Percentiles rank a stretch among this genome's conserved stretches.
Conservation (phyloP, 768 basidiomycete species). For the Calvatia gigantea region DNA sequence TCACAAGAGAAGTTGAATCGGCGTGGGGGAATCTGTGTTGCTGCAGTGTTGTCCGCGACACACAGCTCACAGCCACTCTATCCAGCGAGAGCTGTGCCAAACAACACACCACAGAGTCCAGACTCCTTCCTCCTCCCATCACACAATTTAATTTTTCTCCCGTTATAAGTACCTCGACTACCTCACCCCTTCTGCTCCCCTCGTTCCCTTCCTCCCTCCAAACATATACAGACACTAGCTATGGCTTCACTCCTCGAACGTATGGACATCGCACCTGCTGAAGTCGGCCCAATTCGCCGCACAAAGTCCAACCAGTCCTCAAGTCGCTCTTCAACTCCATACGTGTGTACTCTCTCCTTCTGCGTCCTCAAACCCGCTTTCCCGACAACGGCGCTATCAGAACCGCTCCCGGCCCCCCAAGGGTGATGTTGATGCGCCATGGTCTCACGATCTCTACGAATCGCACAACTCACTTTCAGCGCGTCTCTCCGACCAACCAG, state of each 20-base stretch:
- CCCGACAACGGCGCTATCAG: constrained; percentile 29
- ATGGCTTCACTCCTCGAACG: constrained; percentile 64
- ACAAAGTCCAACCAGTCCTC: constrained; percentile 29
- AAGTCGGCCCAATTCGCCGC: constrained; percentile 43
- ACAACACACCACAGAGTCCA: constrained; percentile 17
- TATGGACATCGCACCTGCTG: constrained; percentile 41
- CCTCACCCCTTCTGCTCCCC: constrained; percentile 5
- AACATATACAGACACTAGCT: constrained; percentile 3
- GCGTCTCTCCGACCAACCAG: constrained; percentile 44
- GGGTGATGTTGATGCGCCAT: constrained; percentile 60
- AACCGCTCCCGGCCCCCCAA: constrained; percentile 56
- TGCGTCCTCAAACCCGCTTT: constrained; percentile 18
- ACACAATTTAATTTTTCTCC: no score
- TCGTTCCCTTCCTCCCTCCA: not conserved
- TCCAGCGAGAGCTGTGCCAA: constrained; percentile 16
- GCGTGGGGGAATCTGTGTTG: no score
- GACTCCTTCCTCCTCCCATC: constrained; percentile 13
- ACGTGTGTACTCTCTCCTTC: constrained; percentile 42
- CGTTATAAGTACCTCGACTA: no score
- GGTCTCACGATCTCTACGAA: constrained; percentile 74
- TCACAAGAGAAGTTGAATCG: no score
- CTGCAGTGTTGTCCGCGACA: not conserved
- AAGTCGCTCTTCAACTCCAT: constrained; percentile 43
- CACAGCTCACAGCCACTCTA: not conserved
- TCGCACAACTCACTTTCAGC: constrained; percentile 57